These are phyloP conservation scores for Lactifluus subvellereus DNA, from an alignment of 768 basidiomycete genomes.

Conservation along the genomic window DNA sequence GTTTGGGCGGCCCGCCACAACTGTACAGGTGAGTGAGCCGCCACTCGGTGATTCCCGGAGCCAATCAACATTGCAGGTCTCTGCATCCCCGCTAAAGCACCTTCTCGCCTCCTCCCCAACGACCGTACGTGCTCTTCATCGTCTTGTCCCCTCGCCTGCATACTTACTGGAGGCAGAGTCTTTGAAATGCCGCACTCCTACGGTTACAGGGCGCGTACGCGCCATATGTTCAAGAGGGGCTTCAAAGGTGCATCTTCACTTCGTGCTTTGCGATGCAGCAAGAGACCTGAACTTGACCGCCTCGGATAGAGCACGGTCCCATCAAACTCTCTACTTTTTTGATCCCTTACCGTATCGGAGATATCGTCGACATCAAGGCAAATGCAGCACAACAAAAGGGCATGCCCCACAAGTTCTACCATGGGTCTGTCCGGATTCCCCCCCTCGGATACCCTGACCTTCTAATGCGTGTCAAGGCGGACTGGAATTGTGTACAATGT, in stretches of 20 bases:
- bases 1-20: conserved; percentile 41
- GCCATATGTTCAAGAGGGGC: conserved; percentile 99
- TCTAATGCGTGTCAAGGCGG: conserved; percentile 47
- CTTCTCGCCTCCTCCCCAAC: conserved; percentile 11
- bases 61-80: conserved; percentile 31
- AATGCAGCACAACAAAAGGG: conserved; percentile 99
- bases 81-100: background rate
- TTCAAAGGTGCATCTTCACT: conserved; percentile 76
- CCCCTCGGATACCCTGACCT: background rate
- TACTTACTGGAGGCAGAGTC: conserved; percentile 31
- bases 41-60: conserved; percentile 61
- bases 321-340: conserved; percentile 91
- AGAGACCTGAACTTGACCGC: conserved; percentile 3
- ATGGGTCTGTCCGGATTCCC: conserved; percentile 60
- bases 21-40: conserved; percentile 58
- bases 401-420: conserved; percentile 99
- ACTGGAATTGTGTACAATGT: conserved; percentile 99
- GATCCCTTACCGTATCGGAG: conserved; percentile 89
- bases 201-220: conserved; percentile 99
- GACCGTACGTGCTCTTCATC: conserved; percentile 36
- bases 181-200: conserved; percentile 99
- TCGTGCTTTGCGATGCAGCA: background rate
- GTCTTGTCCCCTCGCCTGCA: conserved; percentile 21
- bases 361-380: conserved; percentile 99
- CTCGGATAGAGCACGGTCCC: conserved; percentile 70